Evolutionary conservation across 2,329 filamentous ascomycete genomes (phyloP), one percentile per base, ranked within the genome.

Genomic region (Westerdykella ornata): DNA sequence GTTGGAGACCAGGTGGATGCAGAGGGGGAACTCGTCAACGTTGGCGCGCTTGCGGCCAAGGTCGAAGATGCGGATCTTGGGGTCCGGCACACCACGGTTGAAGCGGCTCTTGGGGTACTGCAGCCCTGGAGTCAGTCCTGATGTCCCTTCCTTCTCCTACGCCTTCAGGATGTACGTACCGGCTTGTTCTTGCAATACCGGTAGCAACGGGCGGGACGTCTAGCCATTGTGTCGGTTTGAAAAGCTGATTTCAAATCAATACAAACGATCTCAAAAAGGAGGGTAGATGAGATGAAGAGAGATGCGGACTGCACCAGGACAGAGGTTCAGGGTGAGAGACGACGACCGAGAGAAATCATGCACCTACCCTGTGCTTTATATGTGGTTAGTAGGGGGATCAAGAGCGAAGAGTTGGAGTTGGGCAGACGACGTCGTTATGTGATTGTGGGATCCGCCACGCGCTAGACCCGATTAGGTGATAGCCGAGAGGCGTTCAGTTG

Each of bases 161-260:
- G 17, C 16, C 39, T 41, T 32, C 22, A 33, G 13, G 9, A 46
- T 32, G 38, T 41, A 61, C 60, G 47, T 65, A 65, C 76, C 72
- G 94, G 88, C 88, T 96, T 96, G 85, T 97, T 98, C 88, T 98
- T 98, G 89, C 92, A 98, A 86, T 98, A 98, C 71, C 92, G 85
- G 83, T 95, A 98, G 80, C 92, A 98, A 80, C 92, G 86, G 70
- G 92, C 92, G 71, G 92, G 92, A 85, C 92, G 88, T 76, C 92
- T 88, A 71, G 92, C 92, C 92, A 98, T 98, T 80, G 84, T 89
- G 84, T 83, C 80, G 75, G 78, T 76, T 38, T 42, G 20, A 17
- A 33, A 33, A 33, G 26, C 39, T 45, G 31, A 14, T 37, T 74
- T 80, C 75, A 33, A 33, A 33, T 33, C 30, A 33, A 33, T 33